Evolutionary conservation across 179 eudicot genomes (phyloP), one percentile per base, ranked within the genome.

Genomic region (Gypsophila paniculata): DNA sequence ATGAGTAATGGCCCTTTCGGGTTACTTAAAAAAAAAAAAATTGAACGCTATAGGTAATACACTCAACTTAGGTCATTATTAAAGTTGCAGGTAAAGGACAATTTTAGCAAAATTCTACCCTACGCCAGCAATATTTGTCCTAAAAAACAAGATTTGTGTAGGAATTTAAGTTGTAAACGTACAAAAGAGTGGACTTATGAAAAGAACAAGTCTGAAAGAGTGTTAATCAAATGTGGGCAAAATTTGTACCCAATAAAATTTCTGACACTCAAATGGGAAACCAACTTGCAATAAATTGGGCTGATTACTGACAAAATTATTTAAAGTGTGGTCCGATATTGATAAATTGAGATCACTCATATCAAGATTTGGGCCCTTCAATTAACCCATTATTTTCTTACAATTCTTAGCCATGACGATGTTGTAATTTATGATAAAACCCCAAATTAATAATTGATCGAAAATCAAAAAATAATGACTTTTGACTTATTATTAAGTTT

Each of bases 141-240:
- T 8, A 34, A 23, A 66, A 65, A 22, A 46, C 6, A 21, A 48
- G 26, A 6, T 22, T 65, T 65, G 15, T 42, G 6, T n/a, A 22
- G 46, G 3, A 64, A 64, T 18, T 18, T 38, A 12, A 46, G 19
- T 8, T 22, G 36, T 65, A 42, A 42, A 6, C 19, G 49, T 44
- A 26, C 34, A 65, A 32, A 65, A 21, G 15, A 2, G 12, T 17
- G 65, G 65, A 61, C 18, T 6, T 39, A 52, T 14, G 76, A 73
- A 73, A 73, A 65, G 2, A 73, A 73, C 70, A 38, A 38, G 23
- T 52, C 63, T 5, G 21, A 39, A 36, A 73, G 54, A 73, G 71
- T 55, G 70, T 11, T 39, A 29, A 25, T 73, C 26, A 54, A 64
- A 4, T 64, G 44, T 54, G 53, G 39, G 62, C 76, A 73, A 73